phyloP scores from a whole-genome alignment of 805 yeast genomes.

The Schwanniomyces sp. region DNA sequence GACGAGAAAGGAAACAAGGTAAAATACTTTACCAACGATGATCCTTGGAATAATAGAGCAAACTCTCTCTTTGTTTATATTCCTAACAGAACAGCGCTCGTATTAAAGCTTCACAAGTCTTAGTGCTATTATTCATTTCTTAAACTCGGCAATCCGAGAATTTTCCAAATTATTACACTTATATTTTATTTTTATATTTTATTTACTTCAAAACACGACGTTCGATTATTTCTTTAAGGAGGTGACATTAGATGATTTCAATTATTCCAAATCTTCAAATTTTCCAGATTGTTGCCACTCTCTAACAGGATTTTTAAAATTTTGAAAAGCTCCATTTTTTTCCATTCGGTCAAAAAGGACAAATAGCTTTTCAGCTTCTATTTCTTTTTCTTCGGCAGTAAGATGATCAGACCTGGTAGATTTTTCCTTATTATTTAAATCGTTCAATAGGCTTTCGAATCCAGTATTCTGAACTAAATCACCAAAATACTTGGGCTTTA shows the following conservation, averaged over 20 bases:
- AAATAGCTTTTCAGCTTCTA: constrained; percentile 45
- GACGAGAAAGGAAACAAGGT: constrained; percentile 44
- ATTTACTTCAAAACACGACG: background rate
- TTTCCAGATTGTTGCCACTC: constrained; percentile 35
- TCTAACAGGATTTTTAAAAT: constrained; percentile 39
- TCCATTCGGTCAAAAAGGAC: constrained; percentile 41
- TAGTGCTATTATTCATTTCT: constrained; percentile 11
- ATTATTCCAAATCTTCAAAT: constrained; percentile 18
- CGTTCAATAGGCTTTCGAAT: background rate
- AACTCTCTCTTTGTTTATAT: constrained; percentile 77
- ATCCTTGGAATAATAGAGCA: constrained; percentile 76
- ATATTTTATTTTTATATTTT: background rate
- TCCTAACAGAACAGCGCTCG: constrained; percentile 66
- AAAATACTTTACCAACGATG: constrained; percentile 67
- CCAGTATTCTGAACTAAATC: background rate
- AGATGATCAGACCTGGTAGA: constrained; percentile 14
- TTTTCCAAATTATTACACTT: background rate
- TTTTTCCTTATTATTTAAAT: background rate
- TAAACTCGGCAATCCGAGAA: background rate
- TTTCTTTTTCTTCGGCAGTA: constrained; percentile 43
- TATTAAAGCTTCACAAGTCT: constrained; percentile 30
- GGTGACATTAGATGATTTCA: background rate
- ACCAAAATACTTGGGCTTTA: constrained; percentile 15
- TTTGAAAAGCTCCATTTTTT: constrained; percentile 31
- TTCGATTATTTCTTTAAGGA: background rate